phyloP scores from a whole-genome alignment of 2,329 filamentous ascomycete genomes.

The Escovopsis weberi region DNA sequence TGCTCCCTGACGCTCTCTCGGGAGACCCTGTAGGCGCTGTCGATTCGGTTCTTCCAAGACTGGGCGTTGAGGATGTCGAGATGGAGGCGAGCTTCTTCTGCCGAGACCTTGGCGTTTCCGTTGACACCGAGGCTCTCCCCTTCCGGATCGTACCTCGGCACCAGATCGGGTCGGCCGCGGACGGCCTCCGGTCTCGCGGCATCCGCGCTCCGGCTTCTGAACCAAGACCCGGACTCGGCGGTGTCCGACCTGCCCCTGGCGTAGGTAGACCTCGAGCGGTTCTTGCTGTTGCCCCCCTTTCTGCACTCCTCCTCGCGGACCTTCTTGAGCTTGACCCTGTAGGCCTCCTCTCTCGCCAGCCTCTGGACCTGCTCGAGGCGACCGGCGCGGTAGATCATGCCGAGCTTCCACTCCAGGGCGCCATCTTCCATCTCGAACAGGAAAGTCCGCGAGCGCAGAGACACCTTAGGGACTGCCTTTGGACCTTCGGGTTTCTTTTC shows the following conservation, averaged over 20 bases:
- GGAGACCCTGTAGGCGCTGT: constrained; percentile 55
- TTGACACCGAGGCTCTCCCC: constrained; percentile 50
- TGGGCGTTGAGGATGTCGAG: constrained; percentile 71
- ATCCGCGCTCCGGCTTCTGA: constrained; percentile 44
- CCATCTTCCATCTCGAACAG: constrained; percentile 92
- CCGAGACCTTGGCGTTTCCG: constrained; percentile 54
- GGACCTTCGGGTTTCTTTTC: constrained; percentile 75
- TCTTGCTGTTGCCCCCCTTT: constrained; percentile 34
- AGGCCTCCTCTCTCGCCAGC: constrained; percentile 79
- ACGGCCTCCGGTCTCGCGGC: constrained; percentile 16
- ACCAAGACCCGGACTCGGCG: constrained; percentile 18
- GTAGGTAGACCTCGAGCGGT: constrained; percentile 40
- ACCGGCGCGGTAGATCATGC: constrained; percentile 83
- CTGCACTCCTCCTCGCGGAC: constrained; percentile 56
- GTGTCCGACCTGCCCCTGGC: constrained; percentile 20
- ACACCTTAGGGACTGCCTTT: constrained; percentile 75
- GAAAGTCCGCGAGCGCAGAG: constrained; percentile 65
- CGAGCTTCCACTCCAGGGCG: constrained; percentile 93
- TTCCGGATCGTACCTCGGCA: constrained; percentile 66
- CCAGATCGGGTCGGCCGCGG: constrained; percentile 23
- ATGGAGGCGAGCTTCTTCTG: constrained; percentile 60
- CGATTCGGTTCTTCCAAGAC: constrained; percentile 86
- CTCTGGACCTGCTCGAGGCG: constrained; percentile 82
- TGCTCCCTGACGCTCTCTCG: constrained; percentile 65
- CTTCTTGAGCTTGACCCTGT: constrained; percentile 72